Percentiles rank a stretch among this genome's conserved stretches.
Evolutionary conservation across 768 basidiomycete species (phyloP).

Genomic region (Lactarius vividus): DNA sequence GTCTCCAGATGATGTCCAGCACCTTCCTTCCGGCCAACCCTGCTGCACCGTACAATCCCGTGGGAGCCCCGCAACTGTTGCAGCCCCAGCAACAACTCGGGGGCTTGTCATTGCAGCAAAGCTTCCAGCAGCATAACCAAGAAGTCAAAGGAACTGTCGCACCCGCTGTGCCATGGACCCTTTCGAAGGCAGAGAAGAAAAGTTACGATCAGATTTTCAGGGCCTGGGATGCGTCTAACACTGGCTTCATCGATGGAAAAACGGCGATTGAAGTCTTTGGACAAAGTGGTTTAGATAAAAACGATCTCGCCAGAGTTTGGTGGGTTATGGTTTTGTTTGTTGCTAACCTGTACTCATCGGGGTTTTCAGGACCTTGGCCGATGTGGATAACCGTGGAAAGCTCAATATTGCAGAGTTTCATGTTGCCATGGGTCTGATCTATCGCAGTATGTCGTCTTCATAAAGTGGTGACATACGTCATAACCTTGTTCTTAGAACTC

Average conservation of each 20-base stretch:
- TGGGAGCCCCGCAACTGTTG: conserved; percentile 67
- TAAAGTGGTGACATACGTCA: not conserved
- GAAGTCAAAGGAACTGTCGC: conserved; percentile 60
- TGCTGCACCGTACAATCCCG: conserved; percentile 55
- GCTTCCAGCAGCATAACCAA: conserved; percentile 86
- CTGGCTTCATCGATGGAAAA: conserved; percentile 83
- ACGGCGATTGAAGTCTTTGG: conserved; percentile 93
- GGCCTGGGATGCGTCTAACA: conserved; percentile 83
- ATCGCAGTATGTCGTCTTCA: conserved; percentile 67
- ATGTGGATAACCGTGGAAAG: conserved; percentile 91
- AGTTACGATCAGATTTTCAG: conserved; percentile 95
- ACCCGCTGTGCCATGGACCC: conserved; percentile 79
- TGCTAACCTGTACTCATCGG: conserved; percentile 7
- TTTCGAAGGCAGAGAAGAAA: conserved; percentile 90
- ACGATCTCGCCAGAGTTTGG: conserved; percentile 94
- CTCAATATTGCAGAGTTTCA: conserved; percentile 96
- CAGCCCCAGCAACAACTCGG: conserved; percentile 42
- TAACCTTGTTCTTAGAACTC: conserved; percentile 51
- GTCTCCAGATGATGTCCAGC: conserved; percentile 84
- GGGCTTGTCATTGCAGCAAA: conserved; percentile 69
- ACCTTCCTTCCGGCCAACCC: conserved; percentile 84
- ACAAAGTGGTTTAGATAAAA: conserved; percentile 82
- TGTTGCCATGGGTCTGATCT: conserved; percentile 97
- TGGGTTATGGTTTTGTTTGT: conserved; percentile 40
- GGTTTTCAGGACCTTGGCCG: conserved; percentile 76